These are phyloP conservation scores for Sugiyamaella valdiviana DNA, from an alignment of 805 yeast genomes.

Conservation along the genomic window DNA sequence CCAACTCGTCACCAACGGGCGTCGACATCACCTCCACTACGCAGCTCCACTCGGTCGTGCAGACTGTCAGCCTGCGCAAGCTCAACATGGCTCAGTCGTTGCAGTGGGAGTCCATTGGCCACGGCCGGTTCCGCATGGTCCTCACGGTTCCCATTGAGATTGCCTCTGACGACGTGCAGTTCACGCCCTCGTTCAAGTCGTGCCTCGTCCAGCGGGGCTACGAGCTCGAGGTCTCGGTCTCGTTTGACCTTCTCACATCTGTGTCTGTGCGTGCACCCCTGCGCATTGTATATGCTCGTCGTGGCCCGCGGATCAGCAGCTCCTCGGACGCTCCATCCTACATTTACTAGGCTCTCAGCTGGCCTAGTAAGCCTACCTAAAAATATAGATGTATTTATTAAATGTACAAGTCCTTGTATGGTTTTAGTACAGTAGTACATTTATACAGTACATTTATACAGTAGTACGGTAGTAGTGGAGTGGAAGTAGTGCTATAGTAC, in stretches of 20 bases:
- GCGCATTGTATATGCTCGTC: not conserved
- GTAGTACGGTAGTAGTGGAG: no score
- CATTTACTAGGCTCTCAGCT: not conserved
- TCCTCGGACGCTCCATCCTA: not conserved
- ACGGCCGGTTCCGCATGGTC: not conserved
- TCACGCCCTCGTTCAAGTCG: constrained; percentile 12
- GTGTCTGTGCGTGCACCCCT: not conserved
- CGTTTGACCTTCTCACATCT: not conserved
- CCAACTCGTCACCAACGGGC: constrained; percentile 1
- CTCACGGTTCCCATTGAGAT: constrained; percentile 1
- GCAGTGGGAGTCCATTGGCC: not conserved
- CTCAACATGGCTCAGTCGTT: not conserved
- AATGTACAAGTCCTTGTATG: no score
- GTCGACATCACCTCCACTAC: not conserved
- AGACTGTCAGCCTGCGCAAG: not conserved
- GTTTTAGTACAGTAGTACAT: no score
- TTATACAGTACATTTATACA: no score
- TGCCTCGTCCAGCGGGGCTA: constrained; percentile 10
- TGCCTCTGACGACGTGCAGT: not conserved
- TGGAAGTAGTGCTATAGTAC: no score
- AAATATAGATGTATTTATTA: no score
- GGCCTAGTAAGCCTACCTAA: no score
- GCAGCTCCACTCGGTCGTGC: not conserved
- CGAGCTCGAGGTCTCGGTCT: constrained; percentile 3
- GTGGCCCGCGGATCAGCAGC: not conserved